Base-by-base conservation (phyloP, 2,329 filamentous ascomycete genomes). In the Colletotrichum sidae region DNA sequence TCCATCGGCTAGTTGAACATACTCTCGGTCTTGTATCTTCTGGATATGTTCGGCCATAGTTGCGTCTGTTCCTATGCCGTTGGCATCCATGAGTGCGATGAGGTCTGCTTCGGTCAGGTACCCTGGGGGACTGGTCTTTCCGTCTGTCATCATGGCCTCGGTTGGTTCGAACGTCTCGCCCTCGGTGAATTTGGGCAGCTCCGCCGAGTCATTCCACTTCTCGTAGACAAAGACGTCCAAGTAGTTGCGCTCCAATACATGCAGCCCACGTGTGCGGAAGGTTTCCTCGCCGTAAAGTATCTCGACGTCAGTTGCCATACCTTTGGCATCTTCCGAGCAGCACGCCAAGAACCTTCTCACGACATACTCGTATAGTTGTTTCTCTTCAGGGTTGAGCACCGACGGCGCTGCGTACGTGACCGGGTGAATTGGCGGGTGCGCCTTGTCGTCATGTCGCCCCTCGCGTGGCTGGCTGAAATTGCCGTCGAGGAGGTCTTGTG, bases 1-100 rank as follows among this genome's bases (percentile, higher is more conserved):
- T 71, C 73, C 84, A 74, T 79, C 88, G 74, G 74, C 80, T 2
- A 91, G 90, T 61, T 89, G 87, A 54, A 94, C 95, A 73, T 99
- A 99, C 71, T 94, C 86, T 65, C 96, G 85, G 64, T 94, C 88
- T 77, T 98, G 94, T 72, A 99, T 97, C 78, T 95, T 99, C 65
- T 92, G 89, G 72, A 99, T 99, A 75, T 99, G 96, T 72, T 99
- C 96, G 0, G 96, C 96, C 96, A 99, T 99, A 1, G 96, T 99
- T 7, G 96, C 96, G 80, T 99, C 96, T 9, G 96, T 99, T 11
- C 96, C 96, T 69, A 99, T 99, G 2, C 96, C 96, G 75, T 99
- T 99, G 49, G 93, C 94, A 79, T 99, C 96, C 96, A 99, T 99
- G 10, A 99, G 86, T 3, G 91, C 92, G 74, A 99, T 97, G 34